These are phyloP conservation scores for Psilocybe tampanensis DNA, from an alignment of 768 basidiomycete species.

Conservation along the genomic window DNA sequence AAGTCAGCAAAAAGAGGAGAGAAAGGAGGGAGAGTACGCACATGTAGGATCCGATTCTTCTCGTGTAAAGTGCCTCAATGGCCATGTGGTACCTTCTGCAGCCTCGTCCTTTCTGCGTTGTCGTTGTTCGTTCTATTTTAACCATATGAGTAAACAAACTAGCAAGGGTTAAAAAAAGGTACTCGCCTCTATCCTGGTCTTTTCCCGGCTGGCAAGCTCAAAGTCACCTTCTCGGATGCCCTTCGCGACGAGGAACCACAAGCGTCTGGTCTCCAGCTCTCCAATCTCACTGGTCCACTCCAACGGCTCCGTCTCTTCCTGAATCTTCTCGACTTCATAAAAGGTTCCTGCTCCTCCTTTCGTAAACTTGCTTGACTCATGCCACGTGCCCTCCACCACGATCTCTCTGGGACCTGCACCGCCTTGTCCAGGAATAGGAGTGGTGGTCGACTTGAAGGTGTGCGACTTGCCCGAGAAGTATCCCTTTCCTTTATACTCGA, in stretches of 20 bases:
- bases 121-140: slow-evolving; percentile 82
- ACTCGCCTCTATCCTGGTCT: slow-evolving; percentile 86
- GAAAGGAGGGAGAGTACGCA: slow-evolving; percentile 35
- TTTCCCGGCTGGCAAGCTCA: slow-evolving; percentile 86
- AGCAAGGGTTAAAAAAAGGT: background rate
- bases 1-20: background rate
- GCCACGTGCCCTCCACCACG: slow-evolving; percentile 82
- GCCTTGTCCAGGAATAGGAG: slow-evolving; percentile 46
- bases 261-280: slow-evolving; percentile 84
- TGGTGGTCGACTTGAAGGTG: slow-evolving; percentile 83
- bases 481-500: slow-evolving; percentile 96
- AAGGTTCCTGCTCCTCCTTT: slow-evolving; percentile 56
- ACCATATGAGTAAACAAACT: background rate
- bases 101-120: slow-evolving; percentile 84
- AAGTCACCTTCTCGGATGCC: slow-evolving; percentile 93
- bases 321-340: slow-evolving; percentile 73
- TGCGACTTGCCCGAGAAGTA: slow-evolving; percentile 95
- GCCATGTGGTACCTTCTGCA: slow-evolving; percentile 73
- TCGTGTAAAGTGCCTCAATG: slow-evolving; percentile 75
- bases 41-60: slow-evolving; percentile 74
- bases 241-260: slow-evolving; percentile 87
- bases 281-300: slow-evolving; percentile 60
- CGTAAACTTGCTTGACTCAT: slow-evolving; percentile 59
- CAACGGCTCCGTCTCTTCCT: slow-evolving; percentile 72
- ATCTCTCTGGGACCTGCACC: slow-evolving; percentile 41